A percentile compares a stretch with the other conserved stretches of the same genome.
Conservation (phyloP, 768 basidiomycete species). For the Trichaptum fuscoviolaceum region DNA sequence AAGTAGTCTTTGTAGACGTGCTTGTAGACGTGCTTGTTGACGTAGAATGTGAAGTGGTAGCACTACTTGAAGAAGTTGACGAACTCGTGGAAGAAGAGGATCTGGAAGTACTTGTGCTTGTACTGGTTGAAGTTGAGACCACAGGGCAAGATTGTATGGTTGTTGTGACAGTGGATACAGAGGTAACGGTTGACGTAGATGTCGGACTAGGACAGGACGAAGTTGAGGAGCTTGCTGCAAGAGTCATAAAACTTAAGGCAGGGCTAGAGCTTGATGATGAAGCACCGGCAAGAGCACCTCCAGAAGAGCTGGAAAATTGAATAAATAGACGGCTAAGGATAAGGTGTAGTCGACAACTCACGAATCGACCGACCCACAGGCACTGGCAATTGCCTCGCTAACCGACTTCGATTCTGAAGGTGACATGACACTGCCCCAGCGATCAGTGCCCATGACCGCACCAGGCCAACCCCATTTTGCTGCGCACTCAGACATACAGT, state of each 20-base stretch:
- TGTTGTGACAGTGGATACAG: neutral
- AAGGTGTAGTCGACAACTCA: constrained; percentile 5
- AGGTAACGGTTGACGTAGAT: constrained; percentile 6
- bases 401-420: constrained; percentile 27
- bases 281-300: neutral
- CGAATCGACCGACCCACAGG: constrained; percentile 33
- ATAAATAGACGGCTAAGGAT: neutral
- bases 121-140: constrained; percentile 6
- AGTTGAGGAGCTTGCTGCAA: constrained; percentile 10
- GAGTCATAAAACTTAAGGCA: neutral
- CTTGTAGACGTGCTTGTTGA: constrained; percentile 15
- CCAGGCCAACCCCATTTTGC: constrained; percentile 44
- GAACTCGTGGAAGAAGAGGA: constrained; percentile 18
- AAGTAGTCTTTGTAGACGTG: constrained; percentile 13
- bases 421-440: constrained; percentile 49
- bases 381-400: constrained; percentile 31
- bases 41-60: constrained; percentile 14
- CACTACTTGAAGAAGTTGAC: constrained; percentile 16
- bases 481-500: constrained; percentile 36
- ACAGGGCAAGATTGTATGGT: constrained; percentile 8
- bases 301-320: neutral
- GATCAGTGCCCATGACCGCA: constrained; percentile 45
- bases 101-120: constrained; percentile 12
- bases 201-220: constrained; percentile 10
- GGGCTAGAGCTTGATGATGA: neutral